Percentiles rank a stretch among this genome's conserved stretches.
These are phyloP conservation scores for Lagerstroemia speciosa DNA, from an alignment of 345 rosid species.

Conservation along the genomic window DNA sequence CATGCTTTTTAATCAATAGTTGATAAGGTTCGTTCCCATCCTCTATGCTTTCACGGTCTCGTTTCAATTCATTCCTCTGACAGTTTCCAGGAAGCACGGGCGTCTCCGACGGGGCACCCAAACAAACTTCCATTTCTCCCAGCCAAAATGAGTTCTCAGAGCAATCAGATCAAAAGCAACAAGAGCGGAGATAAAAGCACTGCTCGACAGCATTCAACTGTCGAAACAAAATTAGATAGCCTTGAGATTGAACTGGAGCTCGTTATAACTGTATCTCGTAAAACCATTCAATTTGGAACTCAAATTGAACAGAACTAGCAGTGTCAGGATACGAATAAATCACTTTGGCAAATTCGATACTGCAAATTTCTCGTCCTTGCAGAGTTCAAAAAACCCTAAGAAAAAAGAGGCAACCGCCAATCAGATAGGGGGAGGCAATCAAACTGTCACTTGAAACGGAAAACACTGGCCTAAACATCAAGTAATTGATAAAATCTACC, in stretches of 20 bases:
- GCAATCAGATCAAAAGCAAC: constrained; percentile 2
- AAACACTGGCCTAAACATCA: neutral
- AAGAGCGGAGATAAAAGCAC: neutral
- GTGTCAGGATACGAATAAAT: neutral
- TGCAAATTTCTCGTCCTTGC: neutral
- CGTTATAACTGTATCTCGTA: neutral
- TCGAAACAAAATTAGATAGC: neutral
- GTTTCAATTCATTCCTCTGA: constrained; percentile 33
- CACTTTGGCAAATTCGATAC: neutral
- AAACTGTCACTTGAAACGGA: neutral
- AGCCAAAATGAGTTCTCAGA: constrained; percentile 17
- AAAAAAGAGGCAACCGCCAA: neutral
- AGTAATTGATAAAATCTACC: neutral
- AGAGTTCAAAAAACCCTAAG: neutral
- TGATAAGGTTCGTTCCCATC: constrained; percentile 23
- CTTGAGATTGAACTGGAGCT: neutral
- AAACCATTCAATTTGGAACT: neutral
- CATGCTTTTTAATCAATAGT: constrained; percentile 47
- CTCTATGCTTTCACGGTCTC: constrained; percentile 25
- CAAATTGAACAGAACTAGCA: neutral
- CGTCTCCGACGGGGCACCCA: constrained; percentile 25
- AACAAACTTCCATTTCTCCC: constrained; percentile 49
- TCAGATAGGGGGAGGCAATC: neutral
- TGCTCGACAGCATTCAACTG: constrained; percentile 9
- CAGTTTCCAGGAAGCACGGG: constrained; percentile 17